These are phyloP conservation scores for Spathaspora gorwiae DNA, from an alignment of 805 yeast genomes.

Conservation along the genomic window DNA sequence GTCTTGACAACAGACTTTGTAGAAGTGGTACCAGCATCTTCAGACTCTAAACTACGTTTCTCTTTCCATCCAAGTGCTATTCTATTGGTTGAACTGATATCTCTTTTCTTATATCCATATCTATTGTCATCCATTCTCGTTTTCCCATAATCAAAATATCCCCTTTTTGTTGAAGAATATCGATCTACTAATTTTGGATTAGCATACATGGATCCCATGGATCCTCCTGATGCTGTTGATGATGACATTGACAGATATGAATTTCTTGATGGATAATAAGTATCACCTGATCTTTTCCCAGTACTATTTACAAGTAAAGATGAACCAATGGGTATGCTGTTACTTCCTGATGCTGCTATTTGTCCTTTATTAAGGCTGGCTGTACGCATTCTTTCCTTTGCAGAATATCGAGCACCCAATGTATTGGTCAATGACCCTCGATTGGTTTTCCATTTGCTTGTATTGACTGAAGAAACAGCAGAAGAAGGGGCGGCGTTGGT, in stretches of 20 bases:
- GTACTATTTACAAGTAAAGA: constrained; percentile 2
- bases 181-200: constrained; percentile 10
- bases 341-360: not conserved
- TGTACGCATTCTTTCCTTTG: constrained; percentile 19
- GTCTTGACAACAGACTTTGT: not conserved
- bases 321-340: constrained; percentile 11
- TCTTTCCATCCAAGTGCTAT: not conserved
- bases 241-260: not conserved
- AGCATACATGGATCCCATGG: constrained; percentile 3
- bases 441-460: constrained; percentile 5
- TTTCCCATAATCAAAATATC: constrained; percentile 1
- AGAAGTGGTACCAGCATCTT: not conserved
- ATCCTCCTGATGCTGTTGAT: not conserved
- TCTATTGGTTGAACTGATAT: not conserved
- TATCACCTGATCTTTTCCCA: constrained; percentile 11
- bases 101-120: not conserved
- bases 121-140: not conserved
- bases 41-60: not conserved
- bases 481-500: constrained; percentile 1
- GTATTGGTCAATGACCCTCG: constrained; percentile 22
- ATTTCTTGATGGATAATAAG: constrained; percentile 22
- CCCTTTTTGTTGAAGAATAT: constrained; percentile 9
- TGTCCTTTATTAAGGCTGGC: constrained; percentile 1
- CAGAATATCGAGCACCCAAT: constrained; percentile 12
- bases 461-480: constrained; percentile 8